Conservation (phyloP, 1,139 yeast species). For the Hemisphaericaspora xylanilytica region DNA sequence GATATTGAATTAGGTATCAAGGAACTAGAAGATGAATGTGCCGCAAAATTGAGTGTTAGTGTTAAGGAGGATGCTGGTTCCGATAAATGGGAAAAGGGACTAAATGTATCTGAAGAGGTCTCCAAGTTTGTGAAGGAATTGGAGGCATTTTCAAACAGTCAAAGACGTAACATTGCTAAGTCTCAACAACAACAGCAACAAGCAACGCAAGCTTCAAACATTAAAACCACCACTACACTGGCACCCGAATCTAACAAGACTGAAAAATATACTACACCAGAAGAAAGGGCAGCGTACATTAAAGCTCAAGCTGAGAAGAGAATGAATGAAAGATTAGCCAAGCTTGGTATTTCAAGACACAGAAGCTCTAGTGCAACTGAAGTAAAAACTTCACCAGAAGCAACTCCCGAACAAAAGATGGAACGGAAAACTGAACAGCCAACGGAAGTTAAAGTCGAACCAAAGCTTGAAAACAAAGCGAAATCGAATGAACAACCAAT, state of each 20-base stretch:
- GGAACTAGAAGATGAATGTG: conserved; percentile 66
- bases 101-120: conserved; percentile 67
- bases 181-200: conserved; percentile 8
- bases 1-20: conserved; percentile 76
- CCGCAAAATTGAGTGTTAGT: conserved; percentile 41
- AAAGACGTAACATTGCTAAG: conserved; percentile 10
- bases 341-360: conserved; percentile 60
- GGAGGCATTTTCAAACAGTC: conserved; percentile 23
- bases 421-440: conserved; percentile 2
- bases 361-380: conserved; percentile 1
- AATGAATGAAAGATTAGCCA: conserved; percentile 87
- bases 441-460: conserved; percentile 2
- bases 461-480: too few species aligned
- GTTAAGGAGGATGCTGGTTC: conserved; percentile 53
- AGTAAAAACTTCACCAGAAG: not conserved
- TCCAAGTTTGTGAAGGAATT: conserved; percentile 60
- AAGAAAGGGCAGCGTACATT: conserved; percentile 77
- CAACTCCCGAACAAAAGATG: conserved; percentile 2
- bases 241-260: conserved; percentile 13
- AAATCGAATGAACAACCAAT: too few species aligned
- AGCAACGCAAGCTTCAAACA: conserved; percentile 1
- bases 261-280: conserved; percentile 37
- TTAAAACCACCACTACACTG: conserved; percentile 6
- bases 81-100: conserved; percentile 82
- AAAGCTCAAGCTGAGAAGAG: conserved; percentile 89